Conservation (phyloP, 768 basidiomycete genomes). For the Steccherinum ochraceum region DNA sequence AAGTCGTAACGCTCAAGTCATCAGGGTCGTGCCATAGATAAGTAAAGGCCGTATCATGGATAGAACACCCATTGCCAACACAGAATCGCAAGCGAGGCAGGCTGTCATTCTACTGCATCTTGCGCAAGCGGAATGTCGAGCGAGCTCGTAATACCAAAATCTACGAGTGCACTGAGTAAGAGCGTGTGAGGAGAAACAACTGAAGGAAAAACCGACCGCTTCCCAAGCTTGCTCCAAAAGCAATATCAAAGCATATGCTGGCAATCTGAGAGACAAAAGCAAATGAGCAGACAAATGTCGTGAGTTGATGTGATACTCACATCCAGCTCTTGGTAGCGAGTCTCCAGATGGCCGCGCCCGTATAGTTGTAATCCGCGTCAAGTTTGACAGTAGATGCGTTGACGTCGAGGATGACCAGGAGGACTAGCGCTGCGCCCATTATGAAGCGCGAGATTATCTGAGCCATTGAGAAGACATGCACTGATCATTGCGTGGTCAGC, state of each 20-base stretch:
- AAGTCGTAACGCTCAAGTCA: too few relatives aligned
- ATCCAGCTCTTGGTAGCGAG: neutral
- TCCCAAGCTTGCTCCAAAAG: neutral
- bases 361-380: neutral
- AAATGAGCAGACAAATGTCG: neutral
- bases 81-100: neutral
- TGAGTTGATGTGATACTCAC: neutral
- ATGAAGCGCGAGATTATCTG: neutral
- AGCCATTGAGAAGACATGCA: neutral
- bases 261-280: neutral
- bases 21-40: too few relatives aligned
- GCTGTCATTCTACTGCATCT: too few relatives aligned
- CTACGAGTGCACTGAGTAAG: neutral
- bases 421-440: neutral
- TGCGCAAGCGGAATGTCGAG: neutral
- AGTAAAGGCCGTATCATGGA: too few relatives aligned
- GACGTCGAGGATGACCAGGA: neutral
- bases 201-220: neutral
- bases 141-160: neutral
- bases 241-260: neutral
- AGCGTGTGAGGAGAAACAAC: too few relatives aligned
- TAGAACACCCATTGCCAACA: too few relatives aligned
- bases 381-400: neutral
- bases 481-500: too few relatives aligned
- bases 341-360: neutral